Base-by-base conservation (phyloP, 78 protist genomes). In the Trichosphaerium sp. region DNA sequence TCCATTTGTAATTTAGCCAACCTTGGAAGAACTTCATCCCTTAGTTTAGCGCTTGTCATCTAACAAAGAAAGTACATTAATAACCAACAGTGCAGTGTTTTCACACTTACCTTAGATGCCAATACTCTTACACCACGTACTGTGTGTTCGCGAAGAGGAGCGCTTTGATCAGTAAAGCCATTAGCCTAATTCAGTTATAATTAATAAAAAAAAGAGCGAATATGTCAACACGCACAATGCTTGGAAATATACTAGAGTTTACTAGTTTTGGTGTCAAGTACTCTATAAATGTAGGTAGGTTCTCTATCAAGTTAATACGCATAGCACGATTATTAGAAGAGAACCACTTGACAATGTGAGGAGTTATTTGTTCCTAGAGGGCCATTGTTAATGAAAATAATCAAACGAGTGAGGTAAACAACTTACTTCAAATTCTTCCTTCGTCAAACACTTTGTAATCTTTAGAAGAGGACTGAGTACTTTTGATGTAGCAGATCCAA, bases 1-100 rank as follows among this genome's bases (percentile, higher is more conserved):
- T 83, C 93, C 42, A 78, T 68, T 58, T 84, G 93, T 35, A 82
- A 57, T 21, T 66, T 61, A n/a, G 93, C 87, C 18, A 88, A 55
- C 64, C n/a, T n/a, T n/a, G n/a, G n/a, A n/a, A n/a, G n/a, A n/a
- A n/a, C n/a, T n/a, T n/a, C n/a, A n/a, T n/a, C n/a, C n/a, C n/a
- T n/a, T n/a, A n/a, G n/a, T n/a, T n/a, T n/a, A n/a, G n/a, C n/a
- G n/a, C n/a, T n/a, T n/a, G n/a, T n/a, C n/a, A n/a, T n/a, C n/a
- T n/a, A n/a, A n/a, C n/a, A n/a, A n/a, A n/a, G n/a, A n/a, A n/a
- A n/a, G n/a, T n/a, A n/a, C n/a, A n/a, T n/a, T n/a, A n/a, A n/a
- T n/a, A n/a, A n/a, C n/a, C n/a, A n/a, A n/a, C n/a, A n/a, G n/a
- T n/a, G n/a, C n/a, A n/a, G n/a, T n/a, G n/a, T n/a, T n/a, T n/a